Percentiles rank a stretch among this genome's conserved stretches.
Evolutionary conservation across 495 filamentous ascomycete genomes (phyloP).

Genomic region (Talaromyces adpressus): DNA sequence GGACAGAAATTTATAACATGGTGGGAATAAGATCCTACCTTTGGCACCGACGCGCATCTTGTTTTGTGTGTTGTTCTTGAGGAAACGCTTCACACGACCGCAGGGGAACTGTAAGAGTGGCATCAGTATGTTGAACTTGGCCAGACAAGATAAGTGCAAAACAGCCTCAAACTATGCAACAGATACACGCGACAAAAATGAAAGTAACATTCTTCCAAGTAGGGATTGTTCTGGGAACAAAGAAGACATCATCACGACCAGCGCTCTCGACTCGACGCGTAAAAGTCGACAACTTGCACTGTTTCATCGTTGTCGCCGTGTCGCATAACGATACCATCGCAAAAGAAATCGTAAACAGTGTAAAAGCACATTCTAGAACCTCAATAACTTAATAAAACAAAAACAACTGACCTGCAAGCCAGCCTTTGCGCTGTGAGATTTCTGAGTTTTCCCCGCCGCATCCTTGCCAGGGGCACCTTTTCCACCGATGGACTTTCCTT

Average conservation of each 20-base stretch:
- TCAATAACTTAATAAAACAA: constrained; percentile 5
- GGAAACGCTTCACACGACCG: constrained; percentile 98
- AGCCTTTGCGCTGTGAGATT: constrained; percentile 97
- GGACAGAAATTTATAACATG: too few species aligned
- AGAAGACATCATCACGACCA: not conserved
- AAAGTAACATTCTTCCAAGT: not conserved
- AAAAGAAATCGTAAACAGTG: constrained; percentile 3
- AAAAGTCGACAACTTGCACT: not conserved
- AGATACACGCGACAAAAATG: not conserved
- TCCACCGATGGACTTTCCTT: constrained; percentile 90
- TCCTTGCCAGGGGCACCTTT: constrained; percentile 79
- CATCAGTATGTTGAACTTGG: not conserved
- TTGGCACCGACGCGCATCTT: constrained; percentile 99
- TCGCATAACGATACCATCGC: not conserved
- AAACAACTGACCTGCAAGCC: constrained; percentile 84
- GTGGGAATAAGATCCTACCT: constrained; percentile 32
- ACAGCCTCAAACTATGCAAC: not conserved
- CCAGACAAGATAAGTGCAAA: not conserved
- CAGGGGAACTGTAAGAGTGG: constrained; percentile 76
- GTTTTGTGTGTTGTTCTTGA: constrained; percentile 98
- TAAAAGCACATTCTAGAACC: not conserved
- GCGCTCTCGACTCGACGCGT: not conserved
- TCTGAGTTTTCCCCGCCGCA: constrained; percentile 77
- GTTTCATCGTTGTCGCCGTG: not conserved
- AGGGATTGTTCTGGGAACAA: not conserved